Conservation (phyloP, 1,284 basidiomycete species). For the Naganishia cerealis region DNA sequence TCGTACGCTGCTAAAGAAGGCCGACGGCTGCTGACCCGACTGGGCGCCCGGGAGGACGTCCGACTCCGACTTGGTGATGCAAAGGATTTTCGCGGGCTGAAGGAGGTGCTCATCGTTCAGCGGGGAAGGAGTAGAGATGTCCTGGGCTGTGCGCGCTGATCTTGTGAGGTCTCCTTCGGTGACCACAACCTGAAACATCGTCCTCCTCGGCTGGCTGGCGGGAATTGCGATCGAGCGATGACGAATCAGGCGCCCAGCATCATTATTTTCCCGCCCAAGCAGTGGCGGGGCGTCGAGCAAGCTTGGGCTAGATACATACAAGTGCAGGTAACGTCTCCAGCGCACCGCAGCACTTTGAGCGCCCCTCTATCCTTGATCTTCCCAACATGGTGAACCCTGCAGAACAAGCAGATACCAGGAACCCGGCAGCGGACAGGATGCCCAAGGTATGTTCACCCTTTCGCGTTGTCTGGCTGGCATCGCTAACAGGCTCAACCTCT, state of each 20-base stretch:
- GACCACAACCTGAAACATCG: background rate
- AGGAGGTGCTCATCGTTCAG: slow-evolving; percentile 10
- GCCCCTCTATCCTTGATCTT: background rate
- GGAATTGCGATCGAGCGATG: background rate
- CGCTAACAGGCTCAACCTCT: background rate
- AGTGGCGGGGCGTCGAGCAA: background rate
- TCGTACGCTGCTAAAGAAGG: background rate
- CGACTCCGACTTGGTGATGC: slow-evolving; percentile 13
- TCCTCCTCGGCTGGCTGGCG: background rate
- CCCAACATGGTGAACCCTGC: slow-evolving; percentile 5
- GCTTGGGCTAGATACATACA: too few relatives aligned
- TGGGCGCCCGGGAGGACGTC: slow-evolving; percentile 14
- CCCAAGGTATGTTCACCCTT: slow-evolving; percentile 14
- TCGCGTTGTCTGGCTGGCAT: background rate
- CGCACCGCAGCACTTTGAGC: too few relatives aligned
- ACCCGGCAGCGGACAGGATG: slow-evolving; percentile 16
- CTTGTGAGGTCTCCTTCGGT: too few relatives aligned
- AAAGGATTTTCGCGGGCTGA: slow-evolving; percentile 5
- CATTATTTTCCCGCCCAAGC: background rate
- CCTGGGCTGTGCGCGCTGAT: too few relatives aligned
- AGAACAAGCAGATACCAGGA: slow-evolving; percentile 10
- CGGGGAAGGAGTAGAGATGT: too few relatives aligned
- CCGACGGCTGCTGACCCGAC: background rate
- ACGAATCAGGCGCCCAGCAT: background rate
- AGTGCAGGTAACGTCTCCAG: too few relatives aligned